Percentiles rank a stretch among this genome's conserved stretches.
Evolutionary conservation across 768 basidiomycete genomes (phyloP).

Genomic region (Gymnopilus dilepis): DNA sequence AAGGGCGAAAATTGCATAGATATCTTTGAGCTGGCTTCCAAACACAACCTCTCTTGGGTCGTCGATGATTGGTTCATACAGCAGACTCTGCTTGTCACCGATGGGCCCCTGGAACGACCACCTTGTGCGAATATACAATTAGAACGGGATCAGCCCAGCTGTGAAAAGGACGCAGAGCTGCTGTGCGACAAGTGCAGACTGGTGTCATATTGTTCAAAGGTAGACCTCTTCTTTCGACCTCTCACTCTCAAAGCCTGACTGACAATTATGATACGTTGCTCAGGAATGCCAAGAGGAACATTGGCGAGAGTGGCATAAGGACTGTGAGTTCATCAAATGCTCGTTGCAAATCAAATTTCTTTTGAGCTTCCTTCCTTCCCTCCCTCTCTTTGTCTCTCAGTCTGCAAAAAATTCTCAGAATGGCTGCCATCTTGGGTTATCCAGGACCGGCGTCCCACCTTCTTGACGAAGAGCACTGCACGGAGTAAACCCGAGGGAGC

Average conservation of each 20-base stretch:
- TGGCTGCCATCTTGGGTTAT: slow-evolving; percentile 30
- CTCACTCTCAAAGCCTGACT: not conserved
- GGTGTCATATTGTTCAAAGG: slow-evolving; percentile 51
- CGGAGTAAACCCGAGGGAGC: not conserved
- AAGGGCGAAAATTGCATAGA: too few species aligned
- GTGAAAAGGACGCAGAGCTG: slow-evolving; percentile 36
- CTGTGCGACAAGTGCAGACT: slow-evolving; percentile 38
- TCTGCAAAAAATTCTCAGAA: slow-evolving; percentile 20
- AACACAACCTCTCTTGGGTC: too few species aligned
- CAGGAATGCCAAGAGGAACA: slow-evolving; percentile 48
- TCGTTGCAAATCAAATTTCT: slow-evolving; percentile 6
- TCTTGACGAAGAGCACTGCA: slow-evolving; percentile 9
- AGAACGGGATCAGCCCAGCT: too few species aligned
- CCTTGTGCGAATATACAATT: too few species aligned
- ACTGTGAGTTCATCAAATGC: slow-evolving; percentile 31
- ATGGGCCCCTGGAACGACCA: too few species aligned
- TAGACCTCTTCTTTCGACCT: not conserved
- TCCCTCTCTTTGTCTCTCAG: slow-evolving; percentile 28
- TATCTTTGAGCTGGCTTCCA: too few species aligned
- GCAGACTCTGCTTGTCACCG: too few species aligned
- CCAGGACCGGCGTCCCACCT: slow-evolving; percentile 27
- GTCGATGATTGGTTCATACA: too few species aligned
- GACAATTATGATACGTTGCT: too few species aligned
- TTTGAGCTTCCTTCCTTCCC: too few species aligned
- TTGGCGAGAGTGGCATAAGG: slow-evolving; percentile 43